These are phyloP conservation scores for Colletotrichum musicola DNA, from an alignment of 2,329 filamentous ascomycete species.

Conservation along the genomic window DNA sequence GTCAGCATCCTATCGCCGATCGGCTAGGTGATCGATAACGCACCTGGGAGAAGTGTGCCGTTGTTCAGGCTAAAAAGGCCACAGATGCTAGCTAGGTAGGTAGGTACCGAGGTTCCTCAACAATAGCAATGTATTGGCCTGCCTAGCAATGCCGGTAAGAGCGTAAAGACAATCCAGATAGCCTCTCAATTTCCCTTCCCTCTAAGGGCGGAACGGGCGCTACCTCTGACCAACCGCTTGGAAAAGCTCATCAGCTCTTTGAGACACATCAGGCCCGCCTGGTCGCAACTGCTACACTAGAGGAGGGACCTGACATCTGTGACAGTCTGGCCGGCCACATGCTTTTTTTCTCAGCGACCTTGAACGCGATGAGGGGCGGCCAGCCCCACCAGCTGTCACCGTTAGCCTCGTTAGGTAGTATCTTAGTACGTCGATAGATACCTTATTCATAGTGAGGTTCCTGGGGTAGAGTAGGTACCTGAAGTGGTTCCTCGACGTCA, in stretches of 20 bases:
- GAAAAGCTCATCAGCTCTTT: neutral
- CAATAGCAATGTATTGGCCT: no score
- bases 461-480: no score
- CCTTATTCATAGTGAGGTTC: no score
- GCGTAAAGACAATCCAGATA: neutral
- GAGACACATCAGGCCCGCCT: neutral
- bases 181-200: no score
- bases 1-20: slow-evolving; percentile 16
- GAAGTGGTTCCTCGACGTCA: neutral
- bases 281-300: neutral
- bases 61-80: neutral
- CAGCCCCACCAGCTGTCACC: neutral
- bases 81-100: neutral
- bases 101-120: neutral
- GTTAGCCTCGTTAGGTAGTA: neutral
- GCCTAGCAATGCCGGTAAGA: no score
- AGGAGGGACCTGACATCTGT: neutral
- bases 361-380: neutral
- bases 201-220: no score
- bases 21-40: slow-evolving; percentile 26
- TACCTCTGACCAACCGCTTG: neutral
- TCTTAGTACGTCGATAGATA: no score
- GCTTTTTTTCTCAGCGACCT: slow-evolving; percentile 11
- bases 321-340: slow-evolving; percentile 24
- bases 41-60: neutral